A percentile compares a stretch with the other conserved stretches of the same genome.
These are phyloP conservation scores for Rhazya stricta DNA, from an alignment of 257 asterid genomes.

Conservation along the genomic window DNA sequence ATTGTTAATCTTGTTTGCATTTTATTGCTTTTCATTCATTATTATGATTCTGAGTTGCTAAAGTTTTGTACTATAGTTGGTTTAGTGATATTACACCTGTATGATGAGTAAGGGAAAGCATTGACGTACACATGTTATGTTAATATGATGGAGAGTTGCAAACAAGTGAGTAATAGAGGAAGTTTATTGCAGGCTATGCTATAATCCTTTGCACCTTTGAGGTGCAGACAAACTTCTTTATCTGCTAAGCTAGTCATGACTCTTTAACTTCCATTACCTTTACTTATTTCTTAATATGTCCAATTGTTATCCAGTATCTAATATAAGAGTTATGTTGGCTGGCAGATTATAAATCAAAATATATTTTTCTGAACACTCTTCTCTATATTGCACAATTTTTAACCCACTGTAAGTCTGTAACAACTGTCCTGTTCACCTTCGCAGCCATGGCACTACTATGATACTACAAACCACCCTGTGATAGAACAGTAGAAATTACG, in stretches of 20 bases:
- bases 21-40: background rate
- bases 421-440: background rate
- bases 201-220: background rate
- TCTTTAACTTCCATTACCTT: background rate
- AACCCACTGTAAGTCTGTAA: background rate
- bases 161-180: background rate
- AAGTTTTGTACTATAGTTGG: background rate
- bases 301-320: background rate
- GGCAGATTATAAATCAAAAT: background rate
- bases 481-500: background rate
- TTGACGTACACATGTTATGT: background rate
- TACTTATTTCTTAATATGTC: background rate
- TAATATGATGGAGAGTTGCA: background rate
- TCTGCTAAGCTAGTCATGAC: background rate
- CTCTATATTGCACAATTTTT: background rate
- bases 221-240: background rate
- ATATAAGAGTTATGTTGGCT: background rate
- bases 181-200: background rate
- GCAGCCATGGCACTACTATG: background rate
- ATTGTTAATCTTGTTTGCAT: background rate
- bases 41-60: background rate
- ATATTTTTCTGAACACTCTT: background rate
- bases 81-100: background rate
- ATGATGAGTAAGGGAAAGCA: no score
- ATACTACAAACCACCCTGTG: background rate